Base-by-base conservation (phyloP, 192 early-diverging fungal genomes). In the Chytriomyces confervae region DNA sequence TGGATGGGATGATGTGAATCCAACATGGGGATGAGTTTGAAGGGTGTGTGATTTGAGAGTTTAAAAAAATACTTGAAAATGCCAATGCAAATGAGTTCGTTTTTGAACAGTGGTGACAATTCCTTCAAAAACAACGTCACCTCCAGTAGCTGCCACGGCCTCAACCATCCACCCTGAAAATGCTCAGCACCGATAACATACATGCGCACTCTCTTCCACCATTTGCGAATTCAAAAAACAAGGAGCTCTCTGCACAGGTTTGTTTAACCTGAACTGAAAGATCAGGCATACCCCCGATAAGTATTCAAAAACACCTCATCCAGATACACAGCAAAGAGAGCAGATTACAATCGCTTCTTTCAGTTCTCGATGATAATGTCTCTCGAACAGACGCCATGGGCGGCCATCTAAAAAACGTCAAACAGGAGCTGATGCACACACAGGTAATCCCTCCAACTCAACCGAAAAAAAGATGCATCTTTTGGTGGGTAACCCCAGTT, bases 211-310 rank as follows among this genome's bases (percentile, higher is more conserved):
- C 86, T 43, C 76, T 90, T 53, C 89, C 89, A 50, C 84, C 86
- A 4, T 88, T 90, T 77, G 89, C 89, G 2, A 88, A 87, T 81
- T 83, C 63, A 10, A 50, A 81, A 44, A 90, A 90, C 78, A 90
- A 90, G 77, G 74, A 69, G 23, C 27, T 43, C 16, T 11, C 13
- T 75, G 5, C 29, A 50, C 36, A 24, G 10, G 43, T 62, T 8
- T 51, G 11, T 24, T 18, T 36, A n/a, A 61, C 16, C 44, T 44
- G 18, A 18, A n/a, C 10, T 60, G 8, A n/a, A 60, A 10, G 60
- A 16, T 44, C 51, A 5, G 2, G 36, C 36, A 36, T 27, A 27
- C 9, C 0, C 67, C 10, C 13, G 46, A 6, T 8, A 9, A 27
- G 18, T 69, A 50, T 36, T 66, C 27, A 46, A 45, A 46, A 44